Conservation (phyloP, 2,329 filamentous ascomycete genomes). For the Gyromitra esculenta region DNA sequence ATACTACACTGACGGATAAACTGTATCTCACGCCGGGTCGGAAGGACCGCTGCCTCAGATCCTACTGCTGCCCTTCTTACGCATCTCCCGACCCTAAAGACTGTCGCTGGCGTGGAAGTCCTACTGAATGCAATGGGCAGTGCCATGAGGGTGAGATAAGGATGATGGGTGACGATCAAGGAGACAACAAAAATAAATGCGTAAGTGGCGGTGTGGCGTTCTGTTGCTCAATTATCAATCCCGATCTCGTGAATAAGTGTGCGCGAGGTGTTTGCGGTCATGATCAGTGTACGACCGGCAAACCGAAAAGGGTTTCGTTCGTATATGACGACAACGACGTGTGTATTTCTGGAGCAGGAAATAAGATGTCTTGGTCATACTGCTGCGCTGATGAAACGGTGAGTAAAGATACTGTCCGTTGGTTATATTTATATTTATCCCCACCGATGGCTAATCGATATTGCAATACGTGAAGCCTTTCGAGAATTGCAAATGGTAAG, state of each 20-base stretch:
- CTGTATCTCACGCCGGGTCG: background rate
- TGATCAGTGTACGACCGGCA: background rate
- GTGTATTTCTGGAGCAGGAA: too few relatives aligned
- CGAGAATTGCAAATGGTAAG: too few relatives aligned
- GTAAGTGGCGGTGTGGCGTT: background rate
- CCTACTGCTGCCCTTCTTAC: background rate
- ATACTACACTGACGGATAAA: background rate
- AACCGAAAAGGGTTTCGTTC: too few relatives aligned
- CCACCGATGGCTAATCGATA: too few relatives aligned
- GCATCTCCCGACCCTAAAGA: background rate
- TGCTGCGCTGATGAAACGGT: too few relatives aligned
- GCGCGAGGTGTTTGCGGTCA: background rate
- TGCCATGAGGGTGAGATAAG: slow-evolving; percentile 2
- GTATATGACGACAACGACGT: too few relatives aligned
- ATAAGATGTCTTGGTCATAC: too few relatives aligned
- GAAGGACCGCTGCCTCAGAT: background rate
- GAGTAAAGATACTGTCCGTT: too few relatives aligned
- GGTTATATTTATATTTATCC: too few relatives aligned
- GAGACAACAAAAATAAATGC: background rate
- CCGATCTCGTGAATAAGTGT: too few relatives aligned
- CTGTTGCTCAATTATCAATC: background rate
- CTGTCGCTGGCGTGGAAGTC: background rate
- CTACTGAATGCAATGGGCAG: background rate
- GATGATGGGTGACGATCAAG: background rate
- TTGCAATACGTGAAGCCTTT: too few relatives aligned